These are phyloP conservation scores for Symbiodinium natans DNA, from an alignment of 73 alveolate genomes.

Conservation along the genomic window DNA sequence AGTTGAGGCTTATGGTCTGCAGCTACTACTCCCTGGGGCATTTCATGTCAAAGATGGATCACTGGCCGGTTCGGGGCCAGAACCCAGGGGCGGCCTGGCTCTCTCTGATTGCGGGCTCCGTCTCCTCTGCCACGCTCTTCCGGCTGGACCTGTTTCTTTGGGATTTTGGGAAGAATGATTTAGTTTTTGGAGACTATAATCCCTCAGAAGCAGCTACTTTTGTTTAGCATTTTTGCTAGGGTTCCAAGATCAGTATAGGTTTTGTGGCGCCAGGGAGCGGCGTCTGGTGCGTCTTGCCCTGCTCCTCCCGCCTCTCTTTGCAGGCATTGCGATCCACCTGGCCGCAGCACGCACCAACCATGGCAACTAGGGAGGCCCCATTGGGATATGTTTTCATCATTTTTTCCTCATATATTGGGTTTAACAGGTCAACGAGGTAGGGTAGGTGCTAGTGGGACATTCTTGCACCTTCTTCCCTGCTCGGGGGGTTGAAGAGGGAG, in stretches of 20 bases:
- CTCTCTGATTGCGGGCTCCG: slow-evolving; percentile 36
- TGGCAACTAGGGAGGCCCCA: not conserved
- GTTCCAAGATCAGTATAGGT: too few relatives aligned
- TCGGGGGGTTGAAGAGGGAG: not conserved
- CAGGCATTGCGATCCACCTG: slow-evolving; percentile 59
- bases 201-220: too few relatives aligned
- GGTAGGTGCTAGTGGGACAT: not conserved
- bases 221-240: too few relatives aligned
- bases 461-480: not conserved
- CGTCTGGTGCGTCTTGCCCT: not conserved
- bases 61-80: slow-evolving; percentile 10
- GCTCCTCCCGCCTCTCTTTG: not conserved
- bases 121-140: slow-evolving; percentile 64
- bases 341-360: slow-evolving; percentile 67
- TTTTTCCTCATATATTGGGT: not conserved
- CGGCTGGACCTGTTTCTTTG: not conserved
- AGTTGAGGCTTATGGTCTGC: not conserved
- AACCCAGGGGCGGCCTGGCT: slow-evolving; percentile 85
- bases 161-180: too few relatives aligned
- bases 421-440: not conserved
- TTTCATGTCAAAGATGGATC: slow-evolving; percentile 6
- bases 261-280: not conserved
- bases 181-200: too few relatives aligned
- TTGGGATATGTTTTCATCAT: too few relatives aligned
- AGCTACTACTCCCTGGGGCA: slow-evolving; percentile 9